Evolutionary conservation across 805 yeast species (phyloP), one percentile per base, ranked within the genome.

Genomic region (Candida germanica): DNA sequence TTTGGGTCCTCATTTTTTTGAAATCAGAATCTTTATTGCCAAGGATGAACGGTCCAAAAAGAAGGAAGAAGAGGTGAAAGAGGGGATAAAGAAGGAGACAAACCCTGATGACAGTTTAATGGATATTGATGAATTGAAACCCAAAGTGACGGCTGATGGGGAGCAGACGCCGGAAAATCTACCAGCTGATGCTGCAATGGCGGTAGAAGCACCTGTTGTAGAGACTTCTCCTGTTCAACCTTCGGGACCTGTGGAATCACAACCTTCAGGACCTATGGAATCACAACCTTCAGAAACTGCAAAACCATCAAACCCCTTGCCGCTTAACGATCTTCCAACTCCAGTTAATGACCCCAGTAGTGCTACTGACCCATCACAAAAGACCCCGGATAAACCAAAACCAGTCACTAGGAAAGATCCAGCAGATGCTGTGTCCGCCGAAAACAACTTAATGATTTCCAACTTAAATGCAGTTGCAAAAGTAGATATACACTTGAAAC

Each of bases 1-100:
- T 8, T 69, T 83, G 15, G 98, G 97, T 0, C 96, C 96, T 0
- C 98, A 91, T 59, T 59, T 66, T 0, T 87, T 87, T 59, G 87
- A 80, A 26, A 72, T 83, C 2, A 66, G 94, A 42, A 58, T 93
- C 21, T 93, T 85, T 59, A 80, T 87, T n/a, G 75, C 87, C 35
- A 85, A 86, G 50, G 95, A 88, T 49, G 95, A 87, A 26, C 75
- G 78, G 26, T 68, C 74, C 16, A 25, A 37, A 23, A 36, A 38
- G 38, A 44, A 33, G 31, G 31, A 40, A 18, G 42, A 35, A 28
- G 25, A 14, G 12, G 33, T 55, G 50, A 38, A 53, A 54, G 40
- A 48, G 48, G 36, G n/a, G 49, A 50, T 43, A 33, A 48, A 50
- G 30, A 43, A 47, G 26, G 45, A 48, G 31, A 26, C 24, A 33